A percentile compares a stretch with the other conserved stretches of the same genome.
Conservation (phyloP, 306 rosid genomes). For the Mimosa pudica region DNA sequence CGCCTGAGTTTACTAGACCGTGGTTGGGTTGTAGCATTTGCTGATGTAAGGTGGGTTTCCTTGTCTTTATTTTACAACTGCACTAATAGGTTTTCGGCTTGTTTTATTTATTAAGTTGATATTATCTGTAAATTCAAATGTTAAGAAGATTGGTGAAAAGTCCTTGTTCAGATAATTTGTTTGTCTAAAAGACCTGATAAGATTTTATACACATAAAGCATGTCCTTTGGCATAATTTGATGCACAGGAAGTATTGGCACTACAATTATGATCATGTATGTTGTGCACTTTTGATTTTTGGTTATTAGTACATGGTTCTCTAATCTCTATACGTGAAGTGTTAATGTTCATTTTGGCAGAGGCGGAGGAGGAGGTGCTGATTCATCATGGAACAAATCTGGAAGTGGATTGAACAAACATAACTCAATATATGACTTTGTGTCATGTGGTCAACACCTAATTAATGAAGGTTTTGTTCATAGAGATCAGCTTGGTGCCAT, state of each 20-base stretch:
- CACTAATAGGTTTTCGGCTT: constrained; percentile 8
- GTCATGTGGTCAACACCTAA: constrained; percentile 75
- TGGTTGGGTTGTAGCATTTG: constrained; percentile 95
- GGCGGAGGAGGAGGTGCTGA: constrained; percentile 85
- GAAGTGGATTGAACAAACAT: constrained; percentile 63
- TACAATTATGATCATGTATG: no score
- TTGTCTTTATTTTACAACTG: background rate
- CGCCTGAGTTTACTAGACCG: constrained; percentile 89
- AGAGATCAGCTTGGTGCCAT: constrained; percentile 68
- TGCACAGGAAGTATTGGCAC: no score
- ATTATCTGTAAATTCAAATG: constrained; percentile 17
- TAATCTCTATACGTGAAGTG: constrained; percentile 7
- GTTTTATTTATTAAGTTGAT: constrained; percentile 25
- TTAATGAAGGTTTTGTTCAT: constrained; percentile 63
- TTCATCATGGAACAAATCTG: constrained; percentile 79
- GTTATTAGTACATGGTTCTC: background rate
- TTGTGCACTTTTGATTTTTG: background rate
- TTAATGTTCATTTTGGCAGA: constrained; percentile 47
- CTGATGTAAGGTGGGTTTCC: constrained; percentile 77
- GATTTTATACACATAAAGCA: no score
- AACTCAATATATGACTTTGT: constrained; percentile 79
- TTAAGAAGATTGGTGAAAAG: background rate
- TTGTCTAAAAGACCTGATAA: no score
- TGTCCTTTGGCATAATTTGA: no score
- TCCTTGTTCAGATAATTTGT: no score